Conservation (phyloP, 2,329 filamentous ascomycete genomes). For the Paraphoma sp. region DNA sequence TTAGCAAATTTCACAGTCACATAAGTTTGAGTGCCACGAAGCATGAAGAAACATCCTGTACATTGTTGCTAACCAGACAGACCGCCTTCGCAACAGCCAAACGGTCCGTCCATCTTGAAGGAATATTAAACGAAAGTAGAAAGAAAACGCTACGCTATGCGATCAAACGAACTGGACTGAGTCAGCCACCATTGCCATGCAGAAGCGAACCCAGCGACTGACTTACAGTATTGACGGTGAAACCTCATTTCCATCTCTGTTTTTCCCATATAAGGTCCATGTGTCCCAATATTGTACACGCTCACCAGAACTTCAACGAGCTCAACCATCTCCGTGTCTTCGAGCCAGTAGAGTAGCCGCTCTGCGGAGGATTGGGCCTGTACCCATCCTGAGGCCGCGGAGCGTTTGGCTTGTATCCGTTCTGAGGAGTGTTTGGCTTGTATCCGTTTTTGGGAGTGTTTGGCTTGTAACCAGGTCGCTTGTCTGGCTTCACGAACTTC, state of each 20-base stretch:
- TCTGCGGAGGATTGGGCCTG: neutral
- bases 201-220: neutral
- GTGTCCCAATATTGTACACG: neutral
- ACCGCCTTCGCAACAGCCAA: slow-evolving; percentile 2
- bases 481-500: neutral
- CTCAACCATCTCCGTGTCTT: neutral
- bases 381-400: neutral
- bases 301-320: neutral
- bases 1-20: no score
- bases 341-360: neutral
- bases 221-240: neutral
- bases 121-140: neutral
- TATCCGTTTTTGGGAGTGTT: neutral
- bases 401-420: neutral
- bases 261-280: neutral
- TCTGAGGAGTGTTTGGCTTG: neutral
- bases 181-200: neutral
- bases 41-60: neutral
- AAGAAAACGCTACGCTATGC: slow-evolving; percentile 2
- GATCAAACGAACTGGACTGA: neutral
- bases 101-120: neutral
- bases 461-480: neutral
- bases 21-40: neutral
- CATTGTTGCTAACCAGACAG: slow-evolving; percentile 1
- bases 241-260: neutral